A percentile compares a stretch with the other conserved stretches of the same genome.
phyloP scores from a whole-genome alignment of 2,329 filamentous ascomycete genomes.

The Penicillium hordei region DNA sequence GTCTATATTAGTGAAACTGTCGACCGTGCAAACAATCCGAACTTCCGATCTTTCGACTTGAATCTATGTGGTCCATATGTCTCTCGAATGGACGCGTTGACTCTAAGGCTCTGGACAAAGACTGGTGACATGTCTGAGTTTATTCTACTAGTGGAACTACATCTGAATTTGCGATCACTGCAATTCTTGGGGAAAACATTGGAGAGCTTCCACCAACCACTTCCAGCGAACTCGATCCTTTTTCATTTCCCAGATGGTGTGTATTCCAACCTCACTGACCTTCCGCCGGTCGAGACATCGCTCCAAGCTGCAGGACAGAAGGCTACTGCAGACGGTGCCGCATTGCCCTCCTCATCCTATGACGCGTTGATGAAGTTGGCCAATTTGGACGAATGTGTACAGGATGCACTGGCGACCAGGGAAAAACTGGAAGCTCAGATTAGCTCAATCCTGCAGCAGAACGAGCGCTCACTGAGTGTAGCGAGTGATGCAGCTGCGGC shows the following conservation, averaged over 20 bases:
- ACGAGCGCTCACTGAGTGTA: conserved; percentile 33
- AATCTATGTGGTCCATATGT: conserved; percentile 61
- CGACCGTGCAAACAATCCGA: conserved; percentile 82
- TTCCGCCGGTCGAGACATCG: conserved; percentile 51
- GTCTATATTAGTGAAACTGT: conserved; percentile 87
- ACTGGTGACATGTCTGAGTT: conserved; percentile 54
- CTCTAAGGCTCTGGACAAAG: conserved; percentile 72
- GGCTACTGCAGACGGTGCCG: conserved; percentile 45
- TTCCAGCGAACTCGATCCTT: conserved; percentile 78
- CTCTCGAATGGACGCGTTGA: conserved; percentile 65
- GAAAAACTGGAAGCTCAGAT: conserved; percentile 76
- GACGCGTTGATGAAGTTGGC: conserved; percentile 83
- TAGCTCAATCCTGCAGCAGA: conserved; percentile 50
- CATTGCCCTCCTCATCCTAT: conserved; percentile 74
- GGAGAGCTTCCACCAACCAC: conserved; percentile 65
- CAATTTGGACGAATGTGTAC: conserved; percentile 85
- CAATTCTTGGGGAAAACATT: conserved; percentile 73
- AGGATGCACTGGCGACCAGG: conserved; percentile 79
- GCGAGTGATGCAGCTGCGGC: conserved; percentile 40
- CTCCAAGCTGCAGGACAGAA: conserved; percentile 16
- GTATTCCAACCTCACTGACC: conserved; percentile 72
- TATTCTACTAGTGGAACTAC: conserved; percentile 70
- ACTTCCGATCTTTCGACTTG: conserved; percentile 82
- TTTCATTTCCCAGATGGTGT: conserved; percentile 85
- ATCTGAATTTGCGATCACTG: conserved; percentile 68